Conservation (phyloP, 805 yeast species). For the Scheffersomyces amazonensis region DNA sequence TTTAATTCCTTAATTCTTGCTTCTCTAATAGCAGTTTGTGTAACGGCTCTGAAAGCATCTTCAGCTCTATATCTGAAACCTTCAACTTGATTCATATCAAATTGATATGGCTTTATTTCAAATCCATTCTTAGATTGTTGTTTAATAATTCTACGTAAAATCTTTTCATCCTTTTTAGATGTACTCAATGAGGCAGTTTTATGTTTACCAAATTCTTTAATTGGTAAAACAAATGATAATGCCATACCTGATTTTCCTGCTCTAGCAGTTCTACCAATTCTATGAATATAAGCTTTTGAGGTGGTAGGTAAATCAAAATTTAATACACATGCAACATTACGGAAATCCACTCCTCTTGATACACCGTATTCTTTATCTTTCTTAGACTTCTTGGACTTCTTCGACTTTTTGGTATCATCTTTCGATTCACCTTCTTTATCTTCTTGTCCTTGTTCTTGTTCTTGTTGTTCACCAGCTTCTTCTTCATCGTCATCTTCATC, state of each 20-base stretch:
- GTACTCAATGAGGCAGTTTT: slow-evolving; percentile 69
- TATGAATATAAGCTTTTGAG: slow-evolving; percentile 84
- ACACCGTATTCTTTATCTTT: slow-evolving; percentile 85
- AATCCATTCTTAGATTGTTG: slow-evolving; percentile 74
- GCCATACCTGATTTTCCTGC: slow-evolving; percentile 96
- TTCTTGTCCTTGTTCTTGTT: slow-evolving; percentile 12
- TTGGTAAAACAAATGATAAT: slow-evolving; percentile 84
- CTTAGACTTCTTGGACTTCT: slow-evolving; percentile 32
- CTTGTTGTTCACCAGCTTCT: slow-evolving; percentile 15
- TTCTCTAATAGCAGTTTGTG: slow-evolving; percentile 84
- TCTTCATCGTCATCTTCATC: slow-evolving; percentile 47
- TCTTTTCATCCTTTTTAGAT: slow-evolving; percentile 83
- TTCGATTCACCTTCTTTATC: slow-evolving; percentile 17
- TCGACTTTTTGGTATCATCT: slow-evolving; percentile 23
- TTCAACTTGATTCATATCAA: slow-evolving; percentile 88
- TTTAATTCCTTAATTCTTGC: slow-evolving; percentile 89
- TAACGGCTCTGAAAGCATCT: slow-evolving; percentile 95
- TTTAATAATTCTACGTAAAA: slow-evolving; percentile 68
- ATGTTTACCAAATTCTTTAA: slow-evolving; percentile 84
- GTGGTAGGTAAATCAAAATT: slow-evolving; percentile 93
- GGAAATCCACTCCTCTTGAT: slow-evolving; percentile 95
- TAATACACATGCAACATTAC: slow-evolving; percentile 92
- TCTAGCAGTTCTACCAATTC: slow-evolving; percentile 97
- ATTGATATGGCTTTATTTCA: slow-evolving; percentile 81
- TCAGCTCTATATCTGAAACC: slow-evolving; percentile 96